phyloP scores from a whole-genome alignment of 768 basidiomycete genomes.

The Tylopilus balloui region DNA sequence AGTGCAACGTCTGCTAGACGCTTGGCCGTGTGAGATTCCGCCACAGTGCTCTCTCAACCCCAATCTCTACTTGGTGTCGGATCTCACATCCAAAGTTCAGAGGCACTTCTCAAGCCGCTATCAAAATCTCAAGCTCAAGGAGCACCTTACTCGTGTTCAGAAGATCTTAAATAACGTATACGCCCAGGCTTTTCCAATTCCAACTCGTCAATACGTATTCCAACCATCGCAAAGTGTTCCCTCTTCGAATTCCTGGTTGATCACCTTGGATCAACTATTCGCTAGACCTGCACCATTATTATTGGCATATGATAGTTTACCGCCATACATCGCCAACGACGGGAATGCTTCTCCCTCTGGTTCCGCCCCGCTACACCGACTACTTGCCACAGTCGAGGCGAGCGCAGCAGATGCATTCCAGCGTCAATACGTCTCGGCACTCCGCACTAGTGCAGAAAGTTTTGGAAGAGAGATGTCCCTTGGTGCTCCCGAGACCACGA shows the following conservation, averaged over 20 bases:
- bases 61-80: neutral
- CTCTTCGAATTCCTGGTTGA: neutral
- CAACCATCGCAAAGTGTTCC: neutral
- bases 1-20: neutral
- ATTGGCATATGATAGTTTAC: neutral
- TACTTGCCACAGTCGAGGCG: conserved; percentile 2
- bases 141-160: conserved; percentile 15
- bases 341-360: neutral
- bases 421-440: conserved; percentile 6
- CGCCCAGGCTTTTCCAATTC: neutral
- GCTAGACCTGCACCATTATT: conserved; percentile 1
- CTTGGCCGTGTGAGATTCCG: conserved; percentile 21
- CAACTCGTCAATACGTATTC: conserved; percentile 7
- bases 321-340: neutral
- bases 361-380: neutral
- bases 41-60: neutral
- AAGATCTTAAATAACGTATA: neutral
- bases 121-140: conserved; percentile 10
- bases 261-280: conserved; percentile 1
- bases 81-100: neutral
- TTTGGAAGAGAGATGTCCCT: conserved; percentile 5
- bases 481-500: neutral
- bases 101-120: conserved; percentile 13
- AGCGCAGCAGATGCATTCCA: conserved; percentile 13
- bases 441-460: conserved; percentile 6